Evolutionary conservation across 768 basidiomycete species (phyloP).

Genomic region (Lyophyllum shimeji): DNA sequence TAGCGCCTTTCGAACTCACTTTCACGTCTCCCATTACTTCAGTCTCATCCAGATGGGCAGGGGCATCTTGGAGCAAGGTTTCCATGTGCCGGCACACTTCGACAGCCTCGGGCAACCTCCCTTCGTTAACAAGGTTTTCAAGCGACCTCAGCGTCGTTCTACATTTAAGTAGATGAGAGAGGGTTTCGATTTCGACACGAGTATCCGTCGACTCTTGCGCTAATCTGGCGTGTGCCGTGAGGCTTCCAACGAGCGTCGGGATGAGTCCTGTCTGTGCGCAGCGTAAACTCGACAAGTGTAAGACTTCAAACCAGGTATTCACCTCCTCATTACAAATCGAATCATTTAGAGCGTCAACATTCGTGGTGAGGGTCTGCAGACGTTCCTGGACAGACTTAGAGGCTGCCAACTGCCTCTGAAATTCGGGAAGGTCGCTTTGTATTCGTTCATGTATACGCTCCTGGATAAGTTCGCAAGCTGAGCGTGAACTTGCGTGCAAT

Average conservation of each 20-base stretch:
- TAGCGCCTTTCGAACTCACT: conserved; percentile 40
- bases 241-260: conserved; percentile 51
- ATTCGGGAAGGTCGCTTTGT: conserved; percentile 57
- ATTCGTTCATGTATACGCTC: conserved; percentile 73
- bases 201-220: conserved; percentile 65
- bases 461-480: conserved; percentile 34
- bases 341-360: conserved; percentile 52
- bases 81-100: conserved; percentile 41
- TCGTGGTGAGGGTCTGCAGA: conserved; percentile 45
- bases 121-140: conserved; percentile 46
- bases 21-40: conserved; percentile 55
- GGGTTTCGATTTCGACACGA: conserved; percentile 43
- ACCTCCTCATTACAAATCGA: conserved; percentile 64
- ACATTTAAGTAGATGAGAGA: conserved; percentile 58
- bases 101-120: conserved; percentile 66
- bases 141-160: conserved; percentile 45
- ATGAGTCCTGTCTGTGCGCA: conserved; percentile 63
- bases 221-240: conserved; percentile 61
- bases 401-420: conserved; percentile 61
- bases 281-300: conserved; percentile 4
- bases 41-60: conserved; percentile 50
- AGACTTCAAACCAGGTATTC: conserved; percentile 13
- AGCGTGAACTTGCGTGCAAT: conserved; percentile 6
- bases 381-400: conserved; percentile 67
- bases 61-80: conserved; percentile 43